Conservation (phyloP, 73 alveolate species). For the Tetrahymena borealis region DNA sequence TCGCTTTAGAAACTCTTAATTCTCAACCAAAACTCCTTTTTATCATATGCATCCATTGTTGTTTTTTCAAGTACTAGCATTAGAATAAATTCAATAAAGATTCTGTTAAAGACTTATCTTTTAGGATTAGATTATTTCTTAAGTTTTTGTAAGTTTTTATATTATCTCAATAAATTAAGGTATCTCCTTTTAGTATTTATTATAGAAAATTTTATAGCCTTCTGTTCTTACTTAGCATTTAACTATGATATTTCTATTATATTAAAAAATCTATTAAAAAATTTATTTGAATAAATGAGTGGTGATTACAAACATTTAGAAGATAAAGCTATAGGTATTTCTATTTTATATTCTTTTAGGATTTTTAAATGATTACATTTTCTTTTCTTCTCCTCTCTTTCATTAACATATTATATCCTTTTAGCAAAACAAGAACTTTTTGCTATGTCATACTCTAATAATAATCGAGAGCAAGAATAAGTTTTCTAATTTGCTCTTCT, state of each 20-base stretch:
- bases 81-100: not conserved
- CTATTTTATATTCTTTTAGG: not conserved
- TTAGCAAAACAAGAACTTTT: not conserved
- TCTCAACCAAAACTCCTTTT: not conserved
- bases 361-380: not conserved
- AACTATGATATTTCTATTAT: not conserved
- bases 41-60: not conserved
- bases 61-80: not conserved
- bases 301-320: not conserved
- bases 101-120: not conserved
- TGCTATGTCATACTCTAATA: not conserved
- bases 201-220: not conserved
- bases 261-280: not conserved
- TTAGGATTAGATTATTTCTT: not conserved
- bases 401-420: not conserved
- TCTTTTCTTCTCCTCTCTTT: not conserved
- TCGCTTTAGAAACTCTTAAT: not conserved
- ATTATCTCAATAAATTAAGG: not conserved
- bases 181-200: not conserved
- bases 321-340: not conserved
- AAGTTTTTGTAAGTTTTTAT: not conserved
- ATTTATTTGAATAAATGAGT: not conserved
- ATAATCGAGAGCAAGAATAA: not conserved
- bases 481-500: not conserved
- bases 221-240: not conserved